These are phyloP conservation scores for Candida glaebosa DNA, from an alignment of 805 yeast genomes.

Conservation along the genomic window DNA sequence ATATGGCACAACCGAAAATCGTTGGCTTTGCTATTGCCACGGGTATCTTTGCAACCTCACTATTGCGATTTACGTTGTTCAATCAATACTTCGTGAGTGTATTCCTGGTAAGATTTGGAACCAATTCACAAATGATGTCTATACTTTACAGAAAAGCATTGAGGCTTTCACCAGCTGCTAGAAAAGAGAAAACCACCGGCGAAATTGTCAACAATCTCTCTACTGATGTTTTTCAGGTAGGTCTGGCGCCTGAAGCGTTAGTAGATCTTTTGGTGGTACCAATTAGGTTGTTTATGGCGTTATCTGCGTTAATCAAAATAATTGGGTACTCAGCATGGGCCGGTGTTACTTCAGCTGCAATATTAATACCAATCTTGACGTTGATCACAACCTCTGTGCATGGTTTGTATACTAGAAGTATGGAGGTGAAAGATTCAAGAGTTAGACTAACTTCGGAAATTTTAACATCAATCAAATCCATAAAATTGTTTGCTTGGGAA, in stretches of 20 bases:
- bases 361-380: slow-evolving; percentile 30
- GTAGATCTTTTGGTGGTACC: slow-evolving; percentile 20
- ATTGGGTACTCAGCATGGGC: slow-evolving; percentile 33
- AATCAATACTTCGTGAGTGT: slow-evolving; percentile 15
- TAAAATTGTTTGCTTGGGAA: slow-evolving; percentile 42
- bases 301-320: slow-evolving; percentile 29
- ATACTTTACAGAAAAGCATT: slow-evolving; percentile 25
- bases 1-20: slow-evolving; percentile 22
- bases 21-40: slow-evolving; percentile 22
- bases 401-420: slow-evolving; percentile 36
- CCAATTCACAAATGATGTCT: slow-evolving; percentile 18
- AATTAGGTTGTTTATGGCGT: slow-evolving; percentile 20
- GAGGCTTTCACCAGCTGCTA: slow-evolving; percentile 25
- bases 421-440: slow-evolving; percentile 34
- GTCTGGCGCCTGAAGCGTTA: slow-evolving; percentile 47
- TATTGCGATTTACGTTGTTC: slow-evolving; percentile 18
- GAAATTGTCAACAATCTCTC: slow-evolving; percentile 30
- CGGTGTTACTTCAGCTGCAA: slow-evolving; percentile 26
- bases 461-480: slow-evolving; percentile 32
- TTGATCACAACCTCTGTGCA: slow-evolving; percentile 43
- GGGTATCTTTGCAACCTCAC: slow-evolving; percentile 21
- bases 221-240: slow-evolving; percentile 36
- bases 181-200: slow-evolving; percentile 27
- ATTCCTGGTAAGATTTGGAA: slow-evolving; percentile 12
- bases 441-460: slow-evolving; percentile 35